Percentiles rank a stretch among this genome's conserved stretches.
Conservation (phyloP, 2,329 filamentous ascomycete species). For the Ceratocystis huliohia region DNA sequence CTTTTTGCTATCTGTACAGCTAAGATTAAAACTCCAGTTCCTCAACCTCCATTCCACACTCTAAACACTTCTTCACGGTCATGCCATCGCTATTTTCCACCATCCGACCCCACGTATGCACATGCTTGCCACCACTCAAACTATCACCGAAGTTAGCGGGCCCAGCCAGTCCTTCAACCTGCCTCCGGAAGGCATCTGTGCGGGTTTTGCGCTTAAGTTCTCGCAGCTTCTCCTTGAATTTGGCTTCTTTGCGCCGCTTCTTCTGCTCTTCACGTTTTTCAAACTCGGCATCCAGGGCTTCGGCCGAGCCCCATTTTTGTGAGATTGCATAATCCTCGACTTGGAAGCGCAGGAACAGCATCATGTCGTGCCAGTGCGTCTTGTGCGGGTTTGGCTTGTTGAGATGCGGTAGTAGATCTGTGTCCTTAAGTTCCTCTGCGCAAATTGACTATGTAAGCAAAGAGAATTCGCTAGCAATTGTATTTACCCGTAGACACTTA, state of each 20-base stretch:
- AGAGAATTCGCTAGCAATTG: background rate
- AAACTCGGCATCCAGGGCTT: conserved; percentile 80
- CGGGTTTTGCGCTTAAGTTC: conserved; percentile 89
- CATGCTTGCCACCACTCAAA: conserved; percentile 58
- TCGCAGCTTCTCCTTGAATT: conserved; percentile 77
- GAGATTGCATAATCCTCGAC: conserved; percentile 87
- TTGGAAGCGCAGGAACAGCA: conserved; percentile 86
- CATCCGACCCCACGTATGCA: conserved; percentile 72
- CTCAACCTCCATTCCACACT: conserved; percentile 69
- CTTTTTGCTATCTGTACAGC: background rate
- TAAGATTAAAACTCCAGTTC: conserved; percentile 49
- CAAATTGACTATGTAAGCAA: conserved; percentile 8
- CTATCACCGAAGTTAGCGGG: conserved; percentile 62
- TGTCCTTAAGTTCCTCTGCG: conserved; percentile 75
- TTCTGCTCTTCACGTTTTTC: conserved; percentile 64
- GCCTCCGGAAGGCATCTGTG: conserved; percentile 75
- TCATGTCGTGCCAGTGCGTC: conserved; percentile 96
- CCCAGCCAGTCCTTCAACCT: conserved; percentile 39
- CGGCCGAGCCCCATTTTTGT: conserved; percentile 80
- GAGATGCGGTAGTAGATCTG: conserved; percentile 73
- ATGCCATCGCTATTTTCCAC: conserved; percentile 59
- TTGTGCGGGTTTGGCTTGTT: conserved; percentile 91
- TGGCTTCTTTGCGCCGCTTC: conserved; percentile 75
- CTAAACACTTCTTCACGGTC: conserved; percentile 66
- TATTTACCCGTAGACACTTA: conserved; percentile 33